Evolutionary conservation across 2,329 filamentous ascomycete genomes (phyloP).

Genomic region (Achaetomium macrosporum): DNA sequence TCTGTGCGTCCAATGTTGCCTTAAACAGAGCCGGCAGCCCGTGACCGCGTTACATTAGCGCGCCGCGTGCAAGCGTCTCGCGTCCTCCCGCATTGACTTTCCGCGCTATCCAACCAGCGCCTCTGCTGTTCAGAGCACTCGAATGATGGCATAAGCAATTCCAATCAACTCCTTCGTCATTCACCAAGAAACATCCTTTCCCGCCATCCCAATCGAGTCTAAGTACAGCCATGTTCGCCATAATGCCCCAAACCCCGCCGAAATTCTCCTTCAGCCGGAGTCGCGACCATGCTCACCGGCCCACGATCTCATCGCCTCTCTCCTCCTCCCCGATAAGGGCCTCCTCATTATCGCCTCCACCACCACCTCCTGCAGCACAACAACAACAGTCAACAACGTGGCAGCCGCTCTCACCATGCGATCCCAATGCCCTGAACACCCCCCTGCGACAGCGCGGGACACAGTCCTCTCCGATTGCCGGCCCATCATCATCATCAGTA

Average conservation of each 20-base stretch:
- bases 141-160: conserved; percentile 1
- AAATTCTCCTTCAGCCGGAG: conserved; percentile 34
- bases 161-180: not conserved
- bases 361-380: conserved; percentile 38
- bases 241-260: conserved; percentile 32
- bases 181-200: not conserved
- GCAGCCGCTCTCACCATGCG: conserved; percentile 13
- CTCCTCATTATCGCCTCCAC: conserved; percentile 37
- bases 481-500: not conserved
- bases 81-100: conserved; percentile 6
- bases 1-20: conserved; percentile 10
- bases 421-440: conserved; percentile 37
- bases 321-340: conserved; percentile 54
- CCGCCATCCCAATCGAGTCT: not conserved
- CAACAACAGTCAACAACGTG: not conserved
- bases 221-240: conserved; percentile 24
- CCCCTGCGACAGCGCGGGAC: conserved; percentile 30
- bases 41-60: conserved; percentile 9
- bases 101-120: not conserved
- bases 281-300: conserved; percentile 34
- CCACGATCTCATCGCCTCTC: conserved; percentile 48
- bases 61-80: conserved; percentile 6
- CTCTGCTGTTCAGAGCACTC: not conserved
- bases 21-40: conserved; percentile 6
- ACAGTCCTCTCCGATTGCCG: conserved; percentile 34